A percentile compares a stretch with the other conserved stretches of the same genome.
These are phyloP conservation scores for Erythrobasidium yunnanense DNA, from an alignment of 768 basidiomycete genomes.

Conservation along the genomic window DNA sequence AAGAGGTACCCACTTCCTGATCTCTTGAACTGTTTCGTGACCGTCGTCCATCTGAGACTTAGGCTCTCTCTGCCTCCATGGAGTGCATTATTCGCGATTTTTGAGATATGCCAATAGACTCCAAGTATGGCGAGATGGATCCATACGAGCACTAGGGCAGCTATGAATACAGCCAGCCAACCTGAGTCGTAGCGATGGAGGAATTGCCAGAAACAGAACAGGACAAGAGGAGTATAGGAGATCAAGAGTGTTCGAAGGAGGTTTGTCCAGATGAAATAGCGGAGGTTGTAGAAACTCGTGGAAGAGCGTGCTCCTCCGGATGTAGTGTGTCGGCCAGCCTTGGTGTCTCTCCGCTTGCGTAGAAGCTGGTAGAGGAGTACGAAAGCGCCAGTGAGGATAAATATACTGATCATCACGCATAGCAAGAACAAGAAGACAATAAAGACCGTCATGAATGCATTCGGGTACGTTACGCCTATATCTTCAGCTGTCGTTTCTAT, in stretches of 20 bases:
- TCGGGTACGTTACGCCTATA: slow-evolving; percentile 66
- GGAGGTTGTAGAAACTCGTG: background rate
- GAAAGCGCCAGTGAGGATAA: slow-evolving; percentile 46
- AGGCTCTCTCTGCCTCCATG: background rate
- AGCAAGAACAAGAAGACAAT: slow-evolving; percentile 60
- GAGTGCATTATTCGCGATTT: background rate
- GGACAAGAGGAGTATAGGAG: slow-evolving; percentile 15
- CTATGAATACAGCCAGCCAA: slow-evolving; percentile 18
- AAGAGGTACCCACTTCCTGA: background rate
- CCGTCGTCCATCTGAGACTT: slow-evolving; percentile 8
- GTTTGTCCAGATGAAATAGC: slow-evolving; percentile 21
- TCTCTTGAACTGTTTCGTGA: slow-evolving; percentile 27
- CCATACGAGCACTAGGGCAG: slow-evolving; percentile 15
- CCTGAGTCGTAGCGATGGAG: slow-evolving; percentile 2
- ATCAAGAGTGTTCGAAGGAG: slow-evolving; percentile 13
- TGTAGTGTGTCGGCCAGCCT: background rate
- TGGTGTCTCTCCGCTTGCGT: background rate
- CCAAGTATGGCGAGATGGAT: slow-evolving; percentile 16
- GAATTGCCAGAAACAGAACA: slow-evolving; percentile 29
- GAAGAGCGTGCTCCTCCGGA: background rate
- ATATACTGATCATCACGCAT: slow-evolving; percentile 48
- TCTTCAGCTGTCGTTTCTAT: slow-evolving; percentile 49
- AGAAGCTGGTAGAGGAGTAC: background rate
- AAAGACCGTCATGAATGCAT: slow-evolving; percentile 71
- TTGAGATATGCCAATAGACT: slow-evolving; percentile 5